These are phyloP conservation scores for Gynochthodes officinalis DNA, from an alignment of 257 asterid genomes.

Conservation along the genomic window DNA sequence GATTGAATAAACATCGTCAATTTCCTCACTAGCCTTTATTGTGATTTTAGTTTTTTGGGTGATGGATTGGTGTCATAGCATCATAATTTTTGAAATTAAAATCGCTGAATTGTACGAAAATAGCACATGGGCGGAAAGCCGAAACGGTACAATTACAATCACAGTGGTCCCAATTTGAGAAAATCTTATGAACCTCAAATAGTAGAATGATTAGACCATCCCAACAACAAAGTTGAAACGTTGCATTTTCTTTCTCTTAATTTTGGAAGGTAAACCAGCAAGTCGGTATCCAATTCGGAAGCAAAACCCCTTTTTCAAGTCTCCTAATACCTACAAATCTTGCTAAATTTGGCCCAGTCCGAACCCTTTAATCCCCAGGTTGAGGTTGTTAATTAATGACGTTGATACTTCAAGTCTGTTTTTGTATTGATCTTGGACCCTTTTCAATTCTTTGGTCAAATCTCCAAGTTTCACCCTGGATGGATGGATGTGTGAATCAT, in stretches of 20 bases:
- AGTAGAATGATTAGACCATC: slow-evolving; percentile 20
- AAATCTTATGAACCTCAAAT: slow-evolving; percentile 18
- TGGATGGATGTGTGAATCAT: not conserved
- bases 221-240: slow-evolving; percentile 5
- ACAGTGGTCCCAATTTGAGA: slow-evolving; percentile 26
- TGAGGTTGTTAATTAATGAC: slow-evolving; percentile 3
- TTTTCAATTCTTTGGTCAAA: not conserved
- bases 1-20: slow-evolving; percentile 4
- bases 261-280: slow-evolving; percentile 17
- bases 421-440: not conserved
- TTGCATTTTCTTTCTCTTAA: not conserved
- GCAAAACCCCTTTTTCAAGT: slow-evolving; percentile 15
- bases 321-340: slow-evolving; percentile 14
- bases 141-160: slow-evolving; percentile 21
- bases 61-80: slow-evolving; percentile 15
- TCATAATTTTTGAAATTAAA: slow-evolving; percentile 22
- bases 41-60: slow-evolving; percentile 15
- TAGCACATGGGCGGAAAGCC: slow-evolving; percentile 36
- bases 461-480: not conserved
- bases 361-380: slow-evolving; percentile 2
- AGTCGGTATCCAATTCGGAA: slow-evolving; percentile 26
- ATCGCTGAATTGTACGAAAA: slow-evolving; percentile 22
- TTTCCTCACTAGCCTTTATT: slow-evolving; percentile 1
- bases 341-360: slow-evolving; percentile 20
- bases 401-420: slow-evolving; percentile 7